Conservation (phyloP, 108 stramenopile species). For the Cyclotella atomus region DNA sequence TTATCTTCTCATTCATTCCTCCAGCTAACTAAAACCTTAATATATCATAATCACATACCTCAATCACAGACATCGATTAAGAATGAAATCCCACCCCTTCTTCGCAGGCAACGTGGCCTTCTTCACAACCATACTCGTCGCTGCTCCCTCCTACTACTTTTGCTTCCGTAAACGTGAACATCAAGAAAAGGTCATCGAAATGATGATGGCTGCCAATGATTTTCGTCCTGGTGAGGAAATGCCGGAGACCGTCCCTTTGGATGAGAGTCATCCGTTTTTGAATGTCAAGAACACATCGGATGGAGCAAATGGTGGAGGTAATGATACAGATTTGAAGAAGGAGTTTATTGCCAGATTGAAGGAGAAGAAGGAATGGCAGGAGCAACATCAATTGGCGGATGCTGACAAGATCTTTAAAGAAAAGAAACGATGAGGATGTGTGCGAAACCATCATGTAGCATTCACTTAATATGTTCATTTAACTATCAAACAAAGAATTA, state of each 20-base stretch:
- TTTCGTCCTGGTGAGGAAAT: constrained; percentile 73
- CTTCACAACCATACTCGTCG: constrained; percentile 60
- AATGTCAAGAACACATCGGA: too few relatives aligned
- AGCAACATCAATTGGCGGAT: constrained; percentile 55
- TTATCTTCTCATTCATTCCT: too few relatives aligned
- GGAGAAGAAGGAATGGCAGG: constrained; percentile 86
- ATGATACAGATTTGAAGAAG: constrained; percentile 27
- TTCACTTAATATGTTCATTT: too few relatives aligned
- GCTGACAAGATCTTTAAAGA: constrained; percentile 70
- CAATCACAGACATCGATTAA: constrained; percentile 61
- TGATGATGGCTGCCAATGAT: constrained; percentile 87
- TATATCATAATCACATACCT: too few relatives aligned
- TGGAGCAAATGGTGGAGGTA: neutral
- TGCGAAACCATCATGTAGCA: neutral
- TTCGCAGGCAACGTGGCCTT: constrained; percentile 63
- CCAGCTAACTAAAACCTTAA: too few relatives aligned
- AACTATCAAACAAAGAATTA: too few relatives aligned
- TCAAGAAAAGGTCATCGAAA: constrained; percentile 74
- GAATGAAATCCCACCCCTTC: constrained; percentile 68
- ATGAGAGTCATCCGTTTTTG: constrained; percentile 79
- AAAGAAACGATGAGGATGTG: constrained; percentile 26
- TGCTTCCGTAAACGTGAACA: constrained; percentile 76
- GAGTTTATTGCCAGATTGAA: constrained; percentile 74
- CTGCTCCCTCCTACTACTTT: constrained; percentile 78
- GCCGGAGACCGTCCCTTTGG: constrained; percentile 65